Base-by-base conservation (phyloP, 2,329 filamentous ascomycete species). In the Ramularia collo-cygni region DNA sequence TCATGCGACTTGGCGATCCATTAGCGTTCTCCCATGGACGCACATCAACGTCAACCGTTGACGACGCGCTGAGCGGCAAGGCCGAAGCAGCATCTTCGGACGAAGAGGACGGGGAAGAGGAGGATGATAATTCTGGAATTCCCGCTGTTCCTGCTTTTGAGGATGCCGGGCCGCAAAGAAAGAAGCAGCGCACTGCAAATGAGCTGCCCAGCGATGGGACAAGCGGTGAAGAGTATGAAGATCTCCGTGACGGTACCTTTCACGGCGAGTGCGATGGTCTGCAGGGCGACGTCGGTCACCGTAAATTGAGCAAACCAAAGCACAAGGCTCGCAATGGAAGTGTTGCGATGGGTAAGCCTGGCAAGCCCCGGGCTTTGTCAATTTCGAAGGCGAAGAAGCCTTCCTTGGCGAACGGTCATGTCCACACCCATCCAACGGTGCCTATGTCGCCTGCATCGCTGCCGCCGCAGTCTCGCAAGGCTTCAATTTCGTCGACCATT, bases 1-100 rank as follows among this genome's bases (percentile, higher is more conserved):
- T 98, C 57, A 96, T 98, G 81, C 84, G 90, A 53, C 76, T 98
- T 39, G 89, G 92, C 32, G 89, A 95, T 61, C 86, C 89, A 54
- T 92, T 88, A 41, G 94, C 94, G 61, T 83, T 93, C 57, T 94
- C 88, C 2, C 86, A 95, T 56, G 89, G 88, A 39, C 84, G 90
- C 52, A 94, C 87, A 3, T 95, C 90, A 7, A 87, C 88, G 5
- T 95, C 90, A 1, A 95, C 90, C 4, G 71, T 92, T 41, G 90
- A 96, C 57, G 90, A 96, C 64, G 89, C 86, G 1, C 85, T 95
- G 49, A 95, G 90, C 61, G 89, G 89, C 34, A 81, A 80, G 55
- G 89, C 89, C 28, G 90, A 95, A 60, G 79, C 76, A 34, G 79
- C 85, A 35, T 93, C 87, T 2, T 93, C 86, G 3, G 60, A 55